phyloP scores from a whole-genome alignment of 768 basidiomycete genomes.

The Kwoniella pini region DNA sequence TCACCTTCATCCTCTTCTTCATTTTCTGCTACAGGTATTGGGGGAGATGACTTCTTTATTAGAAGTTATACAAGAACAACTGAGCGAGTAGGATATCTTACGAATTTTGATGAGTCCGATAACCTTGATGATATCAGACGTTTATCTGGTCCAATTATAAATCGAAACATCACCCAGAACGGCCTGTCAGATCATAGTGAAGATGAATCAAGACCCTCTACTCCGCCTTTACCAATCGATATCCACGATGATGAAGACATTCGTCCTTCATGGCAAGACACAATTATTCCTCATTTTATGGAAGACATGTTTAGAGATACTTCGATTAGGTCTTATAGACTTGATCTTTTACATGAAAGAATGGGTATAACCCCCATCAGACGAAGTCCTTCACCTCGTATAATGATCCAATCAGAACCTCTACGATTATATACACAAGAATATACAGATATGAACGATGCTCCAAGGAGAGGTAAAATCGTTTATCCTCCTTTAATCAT shows the following conservation, averaged over 20 bases:
- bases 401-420: neutral
- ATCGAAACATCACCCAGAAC: too few relatives aligned
- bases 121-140: neutral
- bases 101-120: neutral
- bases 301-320: slow-evolving; percentile 5
- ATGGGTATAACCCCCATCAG: neutral
- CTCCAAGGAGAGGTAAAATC: neutral
- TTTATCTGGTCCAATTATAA: neutral
- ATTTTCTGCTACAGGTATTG: neutral
- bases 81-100: neutral
- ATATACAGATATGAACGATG: neutral
- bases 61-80: neutral
- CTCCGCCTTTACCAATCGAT: neutral
- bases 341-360: slow-evolving; percentile 6
- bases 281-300: slow-evolving; percentile 5
- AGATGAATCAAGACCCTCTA: neutral
- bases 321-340: slow-evolving; percentile 7
- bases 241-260: too few relatives aligned
- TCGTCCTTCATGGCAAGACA: neutral
- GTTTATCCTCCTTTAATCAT: slow-evolving; percentile 8
- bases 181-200: too few relatives aligned
- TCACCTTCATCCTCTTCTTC: neutral
- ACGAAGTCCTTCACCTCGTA: neutral
- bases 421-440: neutral
- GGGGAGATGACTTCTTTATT: too few relatives aligned